Conservation (phyloP, 768 basidiomycete genomes). For the Pleurotus citrinopileatus region DNA sequence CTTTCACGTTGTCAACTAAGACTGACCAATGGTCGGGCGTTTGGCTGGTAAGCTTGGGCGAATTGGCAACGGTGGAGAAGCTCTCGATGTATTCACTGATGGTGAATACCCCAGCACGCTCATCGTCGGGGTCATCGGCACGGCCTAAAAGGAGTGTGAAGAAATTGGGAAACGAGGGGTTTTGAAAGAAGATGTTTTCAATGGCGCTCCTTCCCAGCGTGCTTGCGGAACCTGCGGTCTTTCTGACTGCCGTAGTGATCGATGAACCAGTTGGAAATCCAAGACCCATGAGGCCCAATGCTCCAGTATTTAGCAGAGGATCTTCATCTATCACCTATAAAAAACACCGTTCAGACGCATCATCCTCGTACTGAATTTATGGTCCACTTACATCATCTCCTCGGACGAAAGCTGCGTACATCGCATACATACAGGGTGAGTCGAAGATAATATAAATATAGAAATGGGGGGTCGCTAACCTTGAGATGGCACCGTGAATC, state of each 20-base stretch:
- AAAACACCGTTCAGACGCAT: not conserved
- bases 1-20: conserved; percentile 50
- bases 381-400: not conserved
- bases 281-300: not conserved
- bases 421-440: not conserved
- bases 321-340: not conserved
- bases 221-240: conserved; percentile 33
- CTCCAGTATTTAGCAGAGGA: not conserved
- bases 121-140: conserved; percentile 46
- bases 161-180: conserved; percentile 53
- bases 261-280: not conserved
- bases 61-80: conserved; percentile 44
- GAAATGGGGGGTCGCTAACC: conserved; percentile 30
- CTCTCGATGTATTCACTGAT: conserved; percentile 55
- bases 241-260: conserved; percentile 26
- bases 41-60: conserved; percentile 51
- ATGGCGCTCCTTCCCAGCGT: conserved; percentile 50
- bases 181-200: conserved; percentile 62
- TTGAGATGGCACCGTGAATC: conserved; percentile 42
- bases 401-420: not conserved
- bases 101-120: conserved; percentile 58
- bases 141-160: conserved; percentile 66
- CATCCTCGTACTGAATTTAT: not conserved
- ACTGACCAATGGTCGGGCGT: conserved; percentile 53
- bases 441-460: not conserved